Evolutionary conservation across 1,139 yeast species (phyloP), one percentile per base, ranked within the genome.

Genomic region (Candida tropicalis): DNA sequence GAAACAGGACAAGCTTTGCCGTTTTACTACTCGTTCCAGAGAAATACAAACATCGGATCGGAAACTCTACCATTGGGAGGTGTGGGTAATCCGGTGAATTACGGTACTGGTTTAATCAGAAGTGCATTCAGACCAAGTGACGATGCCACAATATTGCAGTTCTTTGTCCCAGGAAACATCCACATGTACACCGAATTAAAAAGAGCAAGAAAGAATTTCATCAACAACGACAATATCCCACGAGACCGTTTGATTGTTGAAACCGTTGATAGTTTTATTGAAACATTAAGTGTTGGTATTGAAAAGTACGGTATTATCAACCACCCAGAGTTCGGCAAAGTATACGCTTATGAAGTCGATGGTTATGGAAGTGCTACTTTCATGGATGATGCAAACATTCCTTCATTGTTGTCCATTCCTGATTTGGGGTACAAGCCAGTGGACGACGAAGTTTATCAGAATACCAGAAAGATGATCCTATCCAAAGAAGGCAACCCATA

Each of bases 111-210:
- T 0, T 68, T 89, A 47, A 70, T 89, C 7, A 70, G 96, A 43
- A 85, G 95, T n/a, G 95, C 96, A 0, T 89, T 89, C 60, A 68
- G 97, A 53, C 97, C 97, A 4, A 84, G 95, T 25, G 97, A 89
- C 59, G 97, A 89, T 63, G 90, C 96, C 1, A 82, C 93, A 29
- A 80, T 84, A 17, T 78, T 78, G 43, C 97, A 88, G 60, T 82
- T 83, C 50, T 86, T 88, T 58, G 77, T 90, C 33, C 97, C 97
- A 0, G 96, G 91, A 1, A 89, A 89, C 57, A 89, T 91, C 2
- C 91, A 86, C 53, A 69, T 87, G 70, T 63, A 83, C 26, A 81
- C 82, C 0, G 95, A 88, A 57, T 66, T 87, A 39, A 63, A 60
- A 40, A 60, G 63, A n/a, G 51, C 58, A n/a, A 51, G 64, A 16